Evolutionary conservation across 1,284 basidiomycete species (phyloP), one percentile per base, ranked within the genome.

Genomic region (Ceratobasidium sp.): DNA sequence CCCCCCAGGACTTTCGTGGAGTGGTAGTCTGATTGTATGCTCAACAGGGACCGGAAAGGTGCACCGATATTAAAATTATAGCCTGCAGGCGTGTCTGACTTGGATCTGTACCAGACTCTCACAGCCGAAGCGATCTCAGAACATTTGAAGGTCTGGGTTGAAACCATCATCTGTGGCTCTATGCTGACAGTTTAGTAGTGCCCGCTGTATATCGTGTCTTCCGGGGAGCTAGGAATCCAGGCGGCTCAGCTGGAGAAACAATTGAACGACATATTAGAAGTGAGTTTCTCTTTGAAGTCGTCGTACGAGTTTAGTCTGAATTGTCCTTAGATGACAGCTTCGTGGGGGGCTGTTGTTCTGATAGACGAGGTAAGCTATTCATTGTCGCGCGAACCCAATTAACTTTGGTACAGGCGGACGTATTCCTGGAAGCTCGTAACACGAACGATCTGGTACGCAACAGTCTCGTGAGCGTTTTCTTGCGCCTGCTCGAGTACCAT

Each of bases 381-480:
- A 24, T 53, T 53, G 51, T 53, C 34, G 34, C 13, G n/a, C n/a
- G 16, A n/a, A n/a, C 5, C 24, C 27, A 19, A 64, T 27, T 19
- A 3, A 34, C 14, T 29, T 9, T 31, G 16, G 11, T n/a, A 9
- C 22, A 72, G 80, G 86, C 86, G 7, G 87, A 86, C 79, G 82
- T 89, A 1, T 90, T 89, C 84, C 83, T 90, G 22, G 88, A 90
- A 78, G 84, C 86, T 79, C 86, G 88, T n/a, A 88, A 87, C 1
- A 78, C 88, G 61, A 87, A 88, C 76, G 87, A 89, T 77, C 79
- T 89, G 11, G 83, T 86, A 77, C 84, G 88, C 13, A 90, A 90
- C 77, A 88, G 88, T 2, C 88, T 90, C 85, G 88, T 90, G 14
- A 87, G 88, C 2, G 87, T 89, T 19, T 89, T 89, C 74, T 82